A percentile compares a stretch with the other conserved stretches of the same genome.
Conservation (phyloP, 2,329 filamentous ascomycete species). For the Aureobasidium musti region DNA sequence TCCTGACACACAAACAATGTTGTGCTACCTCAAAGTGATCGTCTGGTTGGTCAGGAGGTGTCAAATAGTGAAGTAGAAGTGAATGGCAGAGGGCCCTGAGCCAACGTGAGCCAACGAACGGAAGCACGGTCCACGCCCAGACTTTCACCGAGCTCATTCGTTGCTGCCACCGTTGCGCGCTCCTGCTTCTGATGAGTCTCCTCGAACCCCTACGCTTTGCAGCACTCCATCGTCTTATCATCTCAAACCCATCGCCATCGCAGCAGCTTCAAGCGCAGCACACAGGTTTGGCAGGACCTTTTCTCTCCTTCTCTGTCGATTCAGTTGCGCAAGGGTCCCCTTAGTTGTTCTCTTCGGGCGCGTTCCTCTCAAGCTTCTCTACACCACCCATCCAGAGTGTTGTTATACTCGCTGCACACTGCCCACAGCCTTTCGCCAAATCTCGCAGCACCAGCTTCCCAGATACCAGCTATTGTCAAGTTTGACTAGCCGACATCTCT, state of each 20-base stretch:
- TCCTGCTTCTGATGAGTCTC: neutral
- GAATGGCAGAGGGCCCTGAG: neutral
- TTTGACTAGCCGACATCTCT: conserved; percentile 26
- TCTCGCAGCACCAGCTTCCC: conserved; percentile 27
- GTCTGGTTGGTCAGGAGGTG: neutral
- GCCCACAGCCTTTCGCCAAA: conserved; percentile 25
- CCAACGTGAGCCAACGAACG: neutral
- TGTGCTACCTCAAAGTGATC: neutral
- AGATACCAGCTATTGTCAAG: conserved; percentile 28
- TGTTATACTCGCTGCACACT: conserved; percentile 29
- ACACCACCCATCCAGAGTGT: conserved; percentile 21
- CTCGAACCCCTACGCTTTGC: neutral
- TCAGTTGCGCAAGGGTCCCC: conserved; percentile 20
- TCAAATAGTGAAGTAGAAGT: neutral
- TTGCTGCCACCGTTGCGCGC: conserved; percentile 7
- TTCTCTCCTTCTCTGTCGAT: conserved; percentile 21
- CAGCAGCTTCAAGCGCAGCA: conserved; percentile 3
- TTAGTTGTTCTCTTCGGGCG: conserved; percentile 16
- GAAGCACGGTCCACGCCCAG: neutral
- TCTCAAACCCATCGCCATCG: conserved; percentile 21
- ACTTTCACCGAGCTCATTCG: conserved; percentile 13
- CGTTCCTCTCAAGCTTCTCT: conserved; percentile 5
- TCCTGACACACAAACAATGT: neutral
- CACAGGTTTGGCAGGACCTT: conserved; percentile 27
- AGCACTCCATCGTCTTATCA: conserved; percentile 5